Conservation (phyloP, 2,329 filamentous ascomycete genomes). For the Cytospora schulzeri region DNA sequence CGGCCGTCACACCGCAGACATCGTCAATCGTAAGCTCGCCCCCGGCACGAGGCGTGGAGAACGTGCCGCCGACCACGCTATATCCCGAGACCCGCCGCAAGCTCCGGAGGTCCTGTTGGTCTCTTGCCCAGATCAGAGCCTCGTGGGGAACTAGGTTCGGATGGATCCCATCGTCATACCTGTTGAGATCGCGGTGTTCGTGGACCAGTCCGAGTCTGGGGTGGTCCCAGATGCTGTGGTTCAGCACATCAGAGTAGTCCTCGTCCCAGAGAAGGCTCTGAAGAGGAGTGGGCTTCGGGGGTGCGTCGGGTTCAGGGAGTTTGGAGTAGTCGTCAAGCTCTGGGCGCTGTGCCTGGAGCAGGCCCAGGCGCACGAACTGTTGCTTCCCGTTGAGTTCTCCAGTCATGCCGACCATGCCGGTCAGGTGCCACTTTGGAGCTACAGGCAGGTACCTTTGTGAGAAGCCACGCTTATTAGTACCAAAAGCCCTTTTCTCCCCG, state of each 20-base stretch:
- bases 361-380: neutral
- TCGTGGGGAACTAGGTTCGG: neutral
- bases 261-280: neutral
- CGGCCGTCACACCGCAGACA: neutral
- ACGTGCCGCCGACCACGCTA: neutral
- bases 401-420: neutral
- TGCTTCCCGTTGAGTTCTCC: neutral
- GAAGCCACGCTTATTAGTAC: neutral
- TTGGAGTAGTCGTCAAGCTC: neutral
- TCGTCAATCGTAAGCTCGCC: too few relatives aligned
- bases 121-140: slow-evolving; percentile 11
- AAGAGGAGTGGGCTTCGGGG: neutral
- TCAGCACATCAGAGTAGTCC: neutral
- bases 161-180: neutral
- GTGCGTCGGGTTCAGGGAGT: neutral
- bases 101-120: neutral
- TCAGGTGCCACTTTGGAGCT: neutral
- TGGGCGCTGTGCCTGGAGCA: neutral
- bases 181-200: fast-evolving
- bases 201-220: neutral
- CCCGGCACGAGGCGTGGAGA: neutral
- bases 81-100: neutral
- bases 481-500: neutral
- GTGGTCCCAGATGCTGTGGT: neutral
- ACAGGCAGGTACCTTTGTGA: neutral